Evolutionary conservation across 495 filamentous ascomycete genomes (phyloP).

Genomic region (Chaetomium tenue): DNA sequence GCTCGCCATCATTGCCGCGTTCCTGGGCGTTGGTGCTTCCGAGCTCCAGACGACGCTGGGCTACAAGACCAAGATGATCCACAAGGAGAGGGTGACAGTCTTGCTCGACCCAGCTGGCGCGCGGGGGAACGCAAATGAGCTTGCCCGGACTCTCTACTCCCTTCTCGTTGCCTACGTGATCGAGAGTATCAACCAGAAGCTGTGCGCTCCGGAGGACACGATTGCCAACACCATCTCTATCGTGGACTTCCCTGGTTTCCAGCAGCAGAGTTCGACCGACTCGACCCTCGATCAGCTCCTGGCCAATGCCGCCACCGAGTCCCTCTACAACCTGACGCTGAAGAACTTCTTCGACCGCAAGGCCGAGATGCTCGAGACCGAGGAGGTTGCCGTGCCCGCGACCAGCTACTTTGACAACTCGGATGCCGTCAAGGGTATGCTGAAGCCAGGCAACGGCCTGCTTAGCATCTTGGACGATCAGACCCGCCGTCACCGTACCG

Average conservation of each 20-base stretch:
- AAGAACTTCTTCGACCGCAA: constrained; percentile 95
- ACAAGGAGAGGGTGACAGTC: constrained; percentile 91
- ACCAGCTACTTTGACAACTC: constrained; percentile 98
- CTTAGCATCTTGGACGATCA: constrained; percentile 95
- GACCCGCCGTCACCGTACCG: constrained; percentile 79
- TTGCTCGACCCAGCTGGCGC: constrained; percentile 94
- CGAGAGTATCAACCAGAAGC: constrained; percentile 84
- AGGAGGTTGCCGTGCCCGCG: constrained; percentile 83
- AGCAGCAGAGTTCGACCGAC: constrained; percentile 75
- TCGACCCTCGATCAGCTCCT: constrained; percentile 89
- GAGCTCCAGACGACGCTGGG: constrained; percentile 85
- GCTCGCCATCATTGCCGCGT: constrained; percentile 79
- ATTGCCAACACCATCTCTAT: constrained; percentile 92
- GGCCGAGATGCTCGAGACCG: constrained; percentile 84
- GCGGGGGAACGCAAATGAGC: constrained; percentile 85
- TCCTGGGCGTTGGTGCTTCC: constrained; percentile 75
- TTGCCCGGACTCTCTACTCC: constrained; percentile 92
- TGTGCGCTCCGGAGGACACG: constrained; percentile 83
- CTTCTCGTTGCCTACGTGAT: constrained; percentile 90
- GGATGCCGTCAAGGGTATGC: constrained; percentile 82
- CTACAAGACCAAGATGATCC: constrained; percentile 93
- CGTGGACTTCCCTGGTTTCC: constrained; percentile 94
- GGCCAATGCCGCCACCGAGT: constrained; percentile 89
- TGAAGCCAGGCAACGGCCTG: constrained; percentile 89
- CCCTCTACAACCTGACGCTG: constrained; percentile 85